phyloP scores from a whole-genome alignment of 345 rosid genomes.

The Brassica napus region Da-Ae NC_063446.1:39084501-39085000 shows the following conservation, averaged over 20 bases:
- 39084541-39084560: constrained; percentile 93
- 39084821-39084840: constrained; percentile 13
- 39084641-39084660: constrained; percentile 95
- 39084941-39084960: constrained; percentile 78
- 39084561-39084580: constrained; percentile 88
- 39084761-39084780: constrained; percentile 97
- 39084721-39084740: constrained; percentile 85
- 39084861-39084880: constrained; percentile 28
- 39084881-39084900: constrained; percentile 90
- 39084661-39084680: constrained; percentile 86
- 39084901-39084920: constrained; percentile 76
- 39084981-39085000: constrained; percentile 99
- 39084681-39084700: constrained; percentile 89
- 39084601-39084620: constrained; percentile 99
- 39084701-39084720: constrained; percentile 84
- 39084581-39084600: constrained; percentile 98
- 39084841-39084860: not conserved
- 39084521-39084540: constrained; percentile 66
- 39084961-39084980: constrained; percentile 96
- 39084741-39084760: constrained; percentile 92
- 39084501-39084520: not conserved
- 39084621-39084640: constrained; percentile 94
- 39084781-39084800: constrained; percentile 99
- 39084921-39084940: constrained; percentile 85
- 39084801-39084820: constrained; percentile 27